Percentiles rank a stretch among this genome's conserved stretches.
Evolutionary conservation across 805 yeast genomes (phyloP).

Genomic region (Nakazawaea pomicola): DNA sequence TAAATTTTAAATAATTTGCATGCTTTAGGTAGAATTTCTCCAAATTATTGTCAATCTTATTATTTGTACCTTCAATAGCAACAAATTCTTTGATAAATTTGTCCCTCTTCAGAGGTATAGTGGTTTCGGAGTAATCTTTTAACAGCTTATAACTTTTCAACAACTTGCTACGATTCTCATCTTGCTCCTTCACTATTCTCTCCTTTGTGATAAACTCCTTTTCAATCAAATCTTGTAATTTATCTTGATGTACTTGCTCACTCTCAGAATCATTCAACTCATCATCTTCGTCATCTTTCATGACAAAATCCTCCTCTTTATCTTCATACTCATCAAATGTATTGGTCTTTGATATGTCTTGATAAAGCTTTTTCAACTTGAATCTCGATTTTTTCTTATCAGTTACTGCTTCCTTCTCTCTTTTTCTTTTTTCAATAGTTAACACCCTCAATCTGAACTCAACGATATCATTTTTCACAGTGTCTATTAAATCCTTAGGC

Average conservation of each 20-base stretch:
- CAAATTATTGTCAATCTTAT: slow-evolving; percentile 28
- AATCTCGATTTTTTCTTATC: slow-evolving; percentile 47
- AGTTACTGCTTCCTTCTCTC: slow-evolving; percentile 40
- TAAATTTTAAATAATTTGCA: slow-evolving; percentile 34
- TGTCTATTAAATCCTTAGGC: slow-evolving; percentile 47
- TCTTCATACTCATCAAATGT: slow-evolving; percentile 21
- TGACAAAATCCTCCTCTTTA: slow-evolving; percentile 15
- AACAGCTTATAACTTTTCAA: slow-evolving; percentile 29
- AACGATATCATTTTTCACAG: slow-evolving; percentile 47
- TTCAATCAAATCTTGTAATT: slow-evolving; percentile 18
- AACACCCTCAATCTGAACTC: slow-evolving; percentile 53
- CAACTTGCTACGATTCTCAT: slow-evolving; percentile 24
- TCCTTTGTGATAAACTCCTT: slow-evolving; percentile 14
- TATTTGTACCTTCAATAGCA: slow-evolving; percentile 17
- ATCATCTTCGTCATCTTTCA: slow-evolving; percentile 23
- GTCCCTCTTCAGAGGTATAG: slow-evolving; percentile 18
- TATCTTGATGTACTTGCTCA: slow-evolving; percentile 18
- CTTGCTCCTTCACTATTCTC: slow-evolving; percentile 19
- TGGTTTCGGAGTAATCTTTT: slow-evolving; percentile 22
- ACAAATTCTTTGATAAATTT: slow-evolving; percentile 27
- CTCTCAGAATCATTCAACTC: slow-evolving; percentile 20
- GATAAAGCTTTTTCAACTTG: slow-evolving; percentile 39
- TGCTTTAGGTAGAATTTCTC: slow-evolving; percentile 34
- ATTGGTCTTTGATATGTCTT: slow-evolving; percentile 16
- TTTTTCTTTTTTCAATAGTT: slow-evolving; percentile 44